Base-by-base conservation (phyloP, 2,329 filamentous ascomycete species). In the Mollisia scopiformis region DNA sequence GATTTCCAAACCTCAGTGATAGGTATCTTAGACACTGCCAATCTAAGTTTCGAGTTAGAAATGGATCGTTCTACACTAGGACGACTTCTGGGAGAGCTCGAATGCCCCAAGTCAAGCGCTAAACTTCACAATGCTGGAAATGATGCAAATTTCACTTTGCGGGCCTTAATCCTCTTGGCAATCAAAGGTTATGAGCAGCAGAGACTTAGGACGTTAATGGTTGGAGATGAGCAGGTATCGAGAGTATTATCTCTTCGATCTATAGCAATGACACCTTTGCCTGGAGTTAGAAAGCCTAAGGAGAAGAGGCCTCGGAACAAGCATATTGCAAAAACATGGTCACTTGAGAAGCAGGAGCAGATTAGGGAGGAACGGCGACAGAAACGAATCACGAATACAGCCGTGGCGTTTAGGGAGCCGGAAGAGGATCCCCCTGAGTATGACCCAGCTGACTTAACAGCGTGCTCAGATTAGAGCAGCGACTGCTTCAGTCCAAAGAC, bases 111-210 rank as follows among this genome's bases (percentile, higher is more conserved):
- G 37, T 39, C 37, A 25, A 46, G 41, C 21, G 43, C 30, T 28
- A 57, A 21, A 28, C 55, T 57, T 39, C 55, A 57, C 21, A 57
- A 50, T 28, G 43, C 55, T 50, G 43, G 55, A n/a, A 57, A 51
- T 41, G 55, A 58, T 21, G 55, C 55, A 35, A 52, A 58, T 25
- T 52, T 52, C 33, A 52, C 33, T 27, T 43, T 43, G 16, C 46
- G 46, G 2, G 55, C 46, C 23, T 4, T 52, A 10, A 41, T 52
- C 8, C 43, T 51, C 8, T 46, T 46, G 41, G 19, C 19, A 1
- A 46, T 46, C 8, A 25, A 27, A 46, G 41, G 21, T 16, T 46
- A 7, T 11, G 41, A 23, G 16, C 7, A 46, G 5, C 3, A 7
- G 23, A 46, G 16, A 6, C 19, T 46, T 25, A 4, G 27, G 23